Base-by-base conservation (phyloP, 768 basidiomycete species). In the Naganishia randhawae region DNA sequence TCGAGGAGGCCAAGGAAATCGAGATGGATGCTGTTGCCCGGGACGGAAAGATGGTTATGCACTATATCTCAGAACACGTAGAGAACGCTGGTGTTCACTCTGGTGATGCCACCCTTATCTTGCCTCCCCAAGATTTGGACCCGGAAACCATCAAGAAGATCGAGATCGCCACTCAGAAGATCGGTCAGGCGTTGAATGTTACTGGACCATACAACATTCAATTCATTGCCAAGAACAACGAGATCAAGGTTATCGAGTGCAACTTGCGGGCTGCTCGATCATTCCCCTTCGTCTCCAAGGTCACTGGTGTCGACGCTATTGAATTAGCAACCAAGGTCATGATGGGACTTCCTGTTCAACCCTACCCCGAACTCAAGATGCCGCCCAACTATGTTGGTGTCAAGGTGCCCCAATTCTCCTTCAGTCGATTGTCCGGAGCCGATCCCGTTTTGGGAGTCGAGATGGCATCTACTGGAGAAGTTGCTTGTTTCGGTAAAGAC, bases 211-310 rank as follows among this genome's bases (percentile, higher is more conserved):
- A 89, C 86, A 99, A 99, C 78, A 99, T 99, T 77, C 95, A 99
- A 83, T 97, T 99, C 82, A 97, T 99, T 74, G 95, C 95, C 61
- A 99, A 99, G 86, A 90, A 99, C 82, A 98, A 97, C 82, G 95
- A 97, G 81, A 98, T 99, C 85, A 99, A 99, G 85, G 95, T 99
- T 74, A 99, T 99, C 79, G 95, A 99, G 80, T 98, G 95, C 82
- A 99, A 99, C 82, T 83, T 99, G 37, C 91, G 95, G 66, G 96
- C 96, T 0, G 95, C 95, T 27, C 87, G 95, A 70, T 97, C 95
- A 0, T 97, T 95, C 86, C 95, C 95, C 48, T 99, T 99, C 83
- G 95, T 99, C 29, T 96, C 93, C 9, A 99, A 99, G 81, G 92
- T 96, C 69, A 97, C 96, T 9, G 93, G 93, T 37, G 85, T 97